phyloP scores from a whole-genome alignment of 108 stramenopile genomes.

The Cyclotella distinguenda region DNA sequence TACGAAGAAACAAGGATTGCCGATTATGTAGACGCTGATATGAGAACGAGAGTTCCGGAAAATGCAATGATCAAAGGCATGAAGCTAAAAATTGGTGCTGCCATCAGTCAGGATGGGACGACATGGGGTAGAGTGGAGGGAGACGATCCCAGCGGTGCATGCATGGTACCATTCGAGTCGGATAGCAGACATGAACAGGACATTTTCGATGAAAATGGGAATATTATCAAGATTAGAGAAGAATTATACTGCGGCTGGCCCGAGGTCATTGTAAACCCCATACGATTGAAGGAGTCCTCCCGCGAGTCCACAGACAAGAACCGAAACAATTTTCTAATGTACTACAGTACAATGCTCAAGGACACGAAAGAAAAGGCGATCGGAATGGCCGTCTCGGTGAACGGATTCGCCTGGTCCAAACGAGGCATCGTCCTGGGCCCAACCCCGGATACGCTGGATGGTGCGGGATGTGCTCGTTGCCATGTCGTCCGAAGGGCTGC shows the following conservation, averaged over 20 bases:
- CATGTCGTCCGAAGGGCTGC: conserved; percentile 65
- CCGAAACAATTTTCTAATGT: conserved; percentile 84
- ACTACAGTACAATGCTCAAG: conserved; percentile 88
- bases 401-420: conserved; percentile 87
- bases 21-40: conserved; percentile 48
- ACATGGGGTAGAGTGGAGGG: conserved; percentile 88
- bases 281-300: conserved; percentile 26
- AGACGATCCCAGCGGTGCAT: conserved; percentile 80
- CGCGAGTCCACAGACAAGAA: conserved; percentile 26
- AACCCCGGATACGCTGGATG: conserved; percentile 64
- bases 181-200: conserved; percentile 47
- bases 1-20: conserved; percentile 71
- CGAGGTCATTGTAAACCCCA: conserved; percentile 70
- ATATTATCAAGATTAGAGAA: conserved; percentile 54
- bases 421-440: conserved; percentile 67
- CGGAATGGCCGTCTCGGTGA: conserved; percentile 69
- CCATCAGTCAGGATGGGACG: conserved; percentile 87
- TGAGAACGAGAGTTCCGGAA: conserved; percentile 25
- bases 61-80: conserved; percentile 79
- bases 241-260: conserved; percentile 93
- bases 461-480: conserved; percentile 77
- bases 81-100: conserved; percentile 88
- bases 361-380: conserved; percentile 78
- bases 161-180: conserved; percentile 65
- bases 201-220: conserved; percentile 52